Conservation (phyloP, 345 rosid genomes). For the Eucalyptus marginata region DNA sequence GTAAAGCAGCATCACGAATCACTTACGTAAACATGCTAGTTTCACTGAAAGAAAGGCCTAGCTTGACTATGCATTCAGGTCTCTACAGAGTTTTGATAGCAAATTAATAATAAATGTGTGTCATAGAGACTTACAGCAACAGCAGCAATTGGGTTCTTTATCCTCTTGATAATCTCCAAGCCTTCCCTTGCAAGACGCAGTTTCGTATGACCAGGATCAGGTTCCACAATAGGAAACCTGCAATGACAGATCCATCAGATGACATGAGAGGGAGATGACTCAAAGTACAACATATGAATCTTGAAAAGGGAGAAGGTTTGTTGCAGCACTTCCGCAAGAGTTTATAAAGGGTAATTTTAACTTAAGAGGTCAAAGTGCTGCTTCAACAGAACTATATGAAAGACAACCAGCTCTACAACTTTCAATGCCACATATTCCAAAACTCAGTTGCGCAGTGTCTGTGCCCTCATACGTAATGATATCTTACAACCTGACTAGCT, state of each 20-base stretch:
- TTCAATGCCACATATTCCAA: not conserved
- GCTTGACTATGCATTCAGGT: not conserved
- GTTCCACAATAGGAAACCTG: conserved; percentile 93
- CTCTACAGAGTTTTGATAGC: not conserved
- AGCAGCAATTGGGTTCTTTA: conserved; percentile 79
- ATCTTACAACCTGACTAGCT: not conserved
- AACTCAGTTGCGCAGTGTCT: not conserved
- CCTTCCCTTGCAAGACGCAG: conserved; percentile 91
- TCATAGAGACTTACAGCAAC: conserved; percentile 68
- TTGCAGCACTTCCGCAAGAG: not conserved
- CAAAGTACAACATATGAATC: not conserved
- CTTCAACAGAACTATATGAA: not conserved
- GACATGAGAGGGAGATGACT: not conserved
- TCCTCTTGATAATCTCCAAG: conserved; percentile 76
- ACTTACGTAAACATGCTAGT: not conserved
- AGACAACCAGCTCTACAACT: not conserved
- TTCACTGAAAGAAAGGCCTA: not conserved
- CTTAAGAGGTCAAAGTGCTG: not conserved
- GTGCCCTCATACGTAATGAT: not conserved
- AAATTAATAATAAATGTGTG: not conserved
- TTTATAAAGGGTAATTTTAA: not conserved
- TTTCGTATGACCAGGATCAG: conserved; percentile 96
- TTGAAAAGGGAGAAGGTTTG: not conserved
- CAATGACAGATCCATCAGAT: not conserved
- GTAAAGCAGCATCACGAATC: not conserved